phyloP scores from a whole-genome alignment of 768 basidiomycete species.

The Fistulinella prunicolor region DNA sequence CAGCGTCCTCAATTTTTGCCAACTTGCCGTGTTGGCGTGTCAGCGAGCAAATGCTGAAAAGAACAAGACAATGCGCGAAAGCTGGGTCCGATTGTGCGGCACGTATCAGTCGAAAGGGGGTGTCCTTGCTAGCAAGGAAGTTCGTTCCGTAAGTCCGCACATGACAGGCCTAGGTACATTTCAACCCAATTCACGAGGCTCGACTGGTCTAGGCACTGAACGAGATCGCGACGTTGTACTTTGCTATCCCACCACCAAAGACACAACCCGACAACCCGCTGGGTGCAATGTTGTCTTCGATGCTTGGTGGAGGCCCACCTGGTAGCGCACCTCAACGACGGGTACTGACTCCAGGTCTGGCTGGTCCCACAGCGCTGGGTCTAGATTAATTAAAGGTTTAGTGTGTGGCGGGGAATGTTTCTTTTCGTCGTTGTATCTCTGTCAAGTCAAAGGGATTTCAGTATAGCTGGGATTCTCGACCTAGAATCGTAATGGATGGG shows the following conservation, averaged over 20 bases:
- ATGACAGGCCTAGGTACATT: background rate
- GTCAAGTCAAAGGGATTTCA: no score
- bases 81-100: slow-evolving; percentile 81
- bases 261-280: slow-evolving; percentile 73
- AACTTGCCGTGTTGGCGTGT: slow-evolving; percentile 84
- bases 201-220: slow-evolving; percentile 59
- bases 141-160: slow-evolving; percentile 54
- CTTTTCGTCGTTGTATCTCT: no score
- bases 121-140: slow-evolving; percentile 54
- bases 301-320: slow-evolving; percentile 72
- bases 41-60: slow-evolving; percentile 82
- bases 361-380: slow-evolving; percentile 23
- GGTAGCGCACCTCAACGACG: slow-evolving; percentile 27
- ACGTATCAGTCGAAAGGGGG: slow-evolving; percentile 78
- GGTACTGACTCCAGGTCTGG: slow-evolving; percentile 26
- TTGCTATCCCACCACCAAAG: slow-evolving; percentile 81
- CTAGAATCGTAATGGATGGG: no score
- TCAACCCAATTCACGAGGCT: background rate
- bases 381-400: slow-evolving; percentile 26
- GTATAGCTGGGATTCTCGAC: no score
- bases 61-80: slow-evolving; percentile 72
- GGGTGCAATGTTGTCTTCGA: slow-evolving; percentile 82
- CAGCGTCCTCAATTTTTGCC: slow-evolving; percentile 80
- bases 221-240: slow-evolving; percentile 74
- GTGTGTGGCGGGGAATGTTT: no score